Base-by-base conservation (phyloP, 352 stramenopile species). In the Phytophthora aleatoria region DNA sequence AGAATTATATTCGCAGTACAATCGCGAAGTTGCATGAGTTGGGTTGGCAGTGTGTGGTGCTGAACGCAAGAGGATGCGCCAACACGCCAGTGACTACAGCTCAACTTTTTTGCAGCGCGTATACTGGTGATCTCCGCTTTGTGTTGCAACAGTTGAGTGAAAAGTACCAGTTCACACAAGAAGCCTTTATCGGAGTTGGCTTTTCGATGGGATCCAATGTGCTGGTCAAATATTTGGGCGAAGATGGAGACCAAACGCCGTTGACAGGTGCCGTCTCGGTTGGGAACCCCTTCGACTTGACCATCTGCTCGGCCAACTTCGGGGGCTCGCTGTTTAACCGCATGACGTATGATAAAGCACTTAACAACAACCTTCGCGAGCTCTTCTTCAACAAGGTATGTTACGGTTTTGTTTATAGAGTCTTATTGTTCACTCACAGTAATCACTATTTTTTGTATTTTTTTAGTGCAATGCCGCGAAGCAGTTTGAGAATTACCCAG, bases 191-290 rank as follows among this genome's bases (percentile, higher is more conserved):
- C 5, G 84, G 60, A 3, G 71, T 87, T 9, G 85, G 85, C 1
- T 94, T 90, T 53, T 94, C 81, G 26, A 87, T 91, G 72, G 85
- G 85, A 27, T 81, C 81, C 13, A 94, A 94, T 60, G 75, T 91
- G 12, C 63, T 94, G 45, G 77, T 89, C 42, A 94, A 94, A 67
- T 94, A 87, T 71, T 53, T 94, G 8, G 85, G 85, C 0, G 85
- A 94, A 62, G 71, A 91, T 48, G 50, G 64, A 2, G 64, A 83
- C 0, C n/a, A 70, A 30, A 63, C 72, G 3, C 59, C 63, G 2
- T 61, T 92, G 3, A 81, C 75, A 0, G 85, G 78, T 11, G 84
- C 69, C 8, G 69, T 94, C 24, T 90, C 83, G 10, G 72, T 92
- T 6, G 80, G 80, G 12, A 94, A 94, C 30, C 85, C 85, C 20